Evolutionary conservation across 768 basidiomycete species (phyloP).

Genomic region (Neoboletus subvelutipes): DNA sequence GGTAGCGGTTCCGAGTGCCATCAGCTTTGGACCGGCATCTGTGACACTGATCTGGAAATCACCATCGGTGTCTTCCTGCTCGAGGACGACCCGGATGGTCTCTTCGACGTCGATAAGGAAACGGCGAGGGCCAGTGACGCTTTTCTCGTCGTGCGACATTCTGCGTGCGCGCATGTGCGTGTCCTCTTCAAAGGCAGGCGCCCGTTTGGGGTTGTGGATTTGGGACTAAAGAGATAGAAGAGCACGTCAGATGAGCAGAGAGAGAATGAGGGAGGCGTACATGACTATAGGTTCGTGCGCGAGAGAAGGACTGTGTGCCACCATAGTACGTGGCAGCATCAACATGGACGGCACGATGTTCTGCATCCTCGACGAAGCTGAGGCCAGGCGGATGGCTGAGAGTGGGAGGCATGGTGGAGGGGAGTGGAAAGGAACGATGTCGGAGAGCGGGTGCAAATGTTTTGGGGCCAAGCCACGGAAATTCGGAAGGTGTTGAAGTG

Average conservation of each 20-base stretch:
- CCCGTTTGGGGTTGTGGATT: constrained; percentile 65
- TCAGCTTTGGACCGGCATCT: constrained; percentile 94
- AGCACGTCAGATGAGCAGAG: constrained; percentile 18
- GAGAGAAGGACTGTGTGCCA: constrained; percentile 71
- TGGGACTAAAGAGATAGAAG: constrained; percentile 49
- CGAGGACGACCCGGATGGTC: constrained; percentile 92
- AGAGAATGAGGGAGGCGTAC: constrained; percentile 43
- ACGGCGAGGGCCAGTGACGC: constrained; percentile 72
- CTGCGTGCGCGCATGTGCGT: constrained; percentile 70
- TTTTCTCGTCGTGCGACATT: constrained; percentile 92
- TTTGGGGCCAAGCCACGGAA: neutral
- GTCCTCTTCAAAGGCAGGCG: constrained; percentile 76
- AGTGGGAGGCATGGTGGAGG: constrained; percentile 56
- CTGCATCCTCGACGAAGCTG: constrained; percentile 63
- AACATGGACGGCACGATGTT: constrained; percentile 47
- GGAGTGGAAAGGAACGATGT: neutral
- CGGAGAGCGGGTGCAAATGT: neutral
- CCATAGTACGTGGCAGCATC: constrained; percentile 86
- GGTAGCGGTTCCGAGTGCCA: constrained; percentile 93
- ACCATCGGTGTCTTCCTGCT: constrained; percentile 97
- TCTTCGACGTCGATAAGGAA: constrained; percentile 98
- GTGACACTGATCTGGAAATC: constrained; percentile 96
- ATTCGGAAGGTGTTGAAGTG: neutral
- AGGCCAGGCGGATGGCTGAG: constrained; percentile 64
- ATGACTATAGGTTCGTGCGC: constrained; percentile 85